Conservation (phyloP, 192 early-diverging fungal species). For the Backusella circina region DNA sequence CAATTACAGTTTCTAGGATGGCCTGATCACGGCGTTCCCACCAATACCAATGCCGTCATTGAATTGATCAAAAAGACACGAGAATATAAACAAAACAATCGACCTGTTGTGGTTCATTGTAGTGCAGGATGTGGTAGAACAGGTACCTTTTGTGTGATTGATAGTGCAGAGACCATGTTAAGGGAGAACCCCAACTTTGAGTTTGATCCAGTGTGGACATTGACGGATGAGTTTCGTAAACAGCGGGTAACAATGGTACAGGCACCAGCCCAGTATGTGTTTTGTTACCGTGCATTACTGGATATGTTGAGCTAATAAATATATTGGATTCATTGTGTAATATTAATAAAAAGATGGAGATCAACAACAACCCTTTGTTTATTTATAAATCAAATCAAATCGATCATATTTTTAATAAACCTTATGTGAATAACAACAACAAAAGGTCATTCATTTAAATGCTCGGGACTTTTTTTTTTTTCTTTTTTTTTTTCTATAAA, state of each 20-base stretch:
- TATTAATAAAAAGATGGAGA: background rate
- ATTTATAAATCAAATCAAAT: background rate
- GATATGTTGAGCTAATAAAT: slow-evolving; percentile 11
- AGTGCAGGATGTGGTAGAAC: slow-evolving; percentile 86
- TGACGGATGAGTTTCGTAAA: slow-evolving; percentile 60
- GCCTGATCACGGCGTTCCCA: slow-evolving; percentile 79
- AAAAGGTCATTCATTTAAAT: background rate
- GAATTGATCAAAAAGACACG: slow-evolving; percentile 38
- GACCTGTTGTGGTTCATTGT: slow-evolving; percentile 80
- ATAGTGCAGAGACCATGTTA: background rate
- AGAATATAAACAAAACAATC: background rate
- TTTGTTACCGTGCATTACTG: slow-evolving; percentile 67
- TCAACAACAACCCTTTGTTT: background rate
- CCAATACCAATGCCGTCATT: slow-evolving; percentile 49
- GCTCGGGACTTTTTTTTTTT: background rate
- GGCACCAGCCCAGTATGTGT: slow-evolving; percentile 68
- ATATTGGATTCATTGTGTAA: background rate
- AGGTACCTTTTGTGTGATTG: slow-evolving; percentile 75
- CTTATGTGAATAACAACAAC: background rate
- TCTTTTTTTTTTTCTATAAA: background rate
- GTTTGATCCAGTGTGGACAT: slow-evolving; percentile 63
- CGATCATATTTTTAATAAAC: background rate
- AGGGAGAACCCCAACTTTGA: background rate
- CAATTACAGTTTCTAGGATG: slow-evolving; percentile 79
- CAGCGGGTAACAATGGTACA: slow-evolving; percentile 84